Evolutionary conservation across 2,329 filamentous ascomycete species (phyloP), one percentile per base, ranked within the genome.

Genomic region (Aspergillus hiratsukae): DNA sequence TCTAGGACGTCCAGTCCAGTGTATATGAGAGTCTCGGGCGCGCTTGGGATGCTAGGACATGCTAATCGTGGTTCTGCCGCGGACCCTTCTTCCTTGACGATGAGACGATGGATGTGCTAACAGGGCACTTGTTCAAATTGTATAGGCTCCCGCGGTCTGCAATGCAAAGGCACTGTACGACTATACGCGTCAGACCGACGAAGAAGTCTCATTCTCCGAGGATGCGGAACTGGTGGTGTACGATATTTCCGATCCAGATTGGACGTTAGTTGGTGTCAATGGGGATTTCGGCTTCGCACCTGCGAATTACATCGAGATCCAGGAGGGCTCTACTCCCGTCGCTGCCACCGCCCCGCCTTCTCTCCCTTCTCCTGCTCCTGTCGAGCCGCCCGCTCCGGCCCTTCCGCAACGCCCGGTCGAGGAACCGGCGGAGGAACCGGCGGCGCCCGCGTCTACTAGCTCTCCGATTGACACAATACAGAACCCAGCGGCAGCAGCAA

Each of bases 101-200:
- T 45, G n/a, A 45, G 41, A 21, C 9, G 43, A 25, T 54, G 37
- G 8, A 53, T 46, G 43, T 54, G 48, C 46, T 53, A 31, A 61
- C 52, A n/a, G 50, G 23, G 4, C 58, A 50, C 55, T 48, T 19
- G 49, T 57, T 28, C 37, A 53, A 59, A 4, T 4, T 62, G 57
- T 58, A 53, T 64, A 90, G 86, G 87, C 87, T 57, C 78, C 82
- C 66, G 83, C 89, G 25, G 75, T 84, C 59, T 79, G 84, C 59
- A 82, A 87, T 64, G 94, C 93, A 51, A 91, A 88, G 73, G 90
- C 94, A n/a, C 83, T 97, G n/a, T 99, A 93, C 79, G 94, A 99
- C 74, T 99, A 99, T 74, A 90, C 90, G 51, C 86, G 93, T 66
- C 94, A 99, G 77, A 99, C 94, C 25, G 94, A 99, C 70, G 94